Base-by-base conservation (phyloP, 306 rosid genomes). In the Cucurbita moschata region DNA sequence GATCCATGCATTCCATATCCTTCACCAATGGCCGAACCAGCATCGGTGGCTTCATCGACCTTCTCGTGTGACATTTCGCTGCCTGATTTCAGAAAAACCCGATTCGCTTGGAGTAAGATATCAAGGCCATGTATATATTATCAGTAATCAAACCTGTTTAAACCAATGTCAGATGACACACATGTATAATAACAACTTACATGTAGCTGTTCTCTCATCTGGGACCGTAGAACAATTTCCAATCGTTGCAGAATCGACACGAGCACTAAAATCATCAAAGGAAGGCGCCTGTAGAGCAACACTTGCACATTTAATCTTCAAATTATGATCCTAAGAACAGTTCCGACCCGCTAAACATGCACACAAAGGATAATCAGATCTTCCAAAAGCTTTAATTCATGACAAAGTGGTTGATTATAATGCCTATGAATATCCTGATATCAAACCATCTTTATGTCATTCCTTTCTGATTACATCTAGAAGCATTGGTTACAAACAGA, bases 271-370 rank as follows among this genome's bases (percentile, higher is more conserved):
- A 69, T 57, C 76, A 26, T 40, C 57, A 18, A 69, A 64, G 23
- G 69, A 76, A 65, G 77, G 66, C 50, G 64, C 43, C 40, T 69
- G 66, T 21, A 82, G 81, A 77, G 74, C 71, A 61, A 57, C 63
- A 13, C 76, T 65, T 21, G 78, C 78, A 75, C 75, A 82, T 75
- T 82, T 79, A 72, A 78, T 43, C 71, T 64, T 57, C 47, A 77
- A 23, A 11, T 72, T 43, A 52, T 78, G 62, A 78, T 72, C 55
- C 75, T 82, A 56, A 76, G 26, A 69, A 78, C 54, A 21, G 59
- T 75, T 82, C 75, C 75, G 57, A 78, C 75, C 30, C 60, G 49
- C 80, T 82, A 75, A 81, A 77, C 46, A 38, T 7, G 57, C 64
- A 70, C 15, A 40, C 43, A 53, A 10, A 69, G 30, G 12, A 44